A percentile compares a stretch with the other conserved stretches of the same genome.
Conservation (phyloP, 164 flowering plant species). For the Pachysandra terminalis region DNA sequence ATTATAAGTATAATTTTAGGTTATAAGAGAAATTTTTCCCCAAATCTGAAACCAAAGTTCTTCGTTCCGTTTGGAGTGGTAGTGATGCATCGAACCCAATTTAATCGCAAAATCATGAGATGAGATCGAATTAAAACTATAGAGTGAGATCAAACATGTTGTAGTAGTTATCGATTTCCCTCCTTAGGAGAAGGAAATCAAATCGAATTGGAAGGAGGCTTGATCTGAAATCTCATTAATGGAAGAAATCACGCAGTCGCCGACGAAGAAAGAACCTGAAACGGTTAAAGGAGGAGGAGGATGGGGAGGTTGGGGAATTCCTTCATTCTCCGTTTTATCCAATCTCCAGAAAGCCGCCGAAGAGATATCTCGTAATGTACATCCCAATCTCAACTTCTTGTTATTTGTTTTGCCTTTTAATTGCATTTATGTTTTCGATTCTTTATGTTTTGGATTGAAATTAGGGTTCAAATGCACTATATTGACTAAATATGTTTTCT, state of each 20-base stretch:
- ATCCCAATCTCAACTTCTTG: neutral
- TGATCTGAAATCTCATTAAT: neutral
- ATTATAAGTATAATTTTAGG: too few relatives aligned
- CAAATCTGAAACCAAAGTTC: too few relatives aligned
- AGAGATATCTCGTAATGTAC: constrained; percentile 94
- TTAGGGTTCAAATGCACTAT: constrained; percentile 8
- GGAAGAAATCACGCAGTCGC: constrained; percentile 27
- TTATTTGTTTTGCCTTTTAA: neutral
- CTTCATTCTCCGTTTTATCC: constrained; percentile 66
- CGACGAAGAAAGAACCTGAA: constrained; percentile 16
- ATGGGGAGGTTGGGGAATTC: constrained; percentile 97
- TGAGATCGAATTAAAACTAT: too few relatives aligned
- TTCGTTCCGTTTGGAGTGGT: too few relatives aligned
- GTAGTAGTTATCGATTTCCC: too few relatives aligned
- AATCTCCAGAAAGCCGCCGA: constrained; percentile 95
- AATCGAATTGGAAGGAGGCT: too few relatives aligned
- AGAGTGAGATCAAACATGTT: too few relatives aligned
- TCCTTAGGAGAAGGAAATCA: too few relatives aligned
- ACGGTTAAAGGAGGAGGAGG: constrained; percentile 36
- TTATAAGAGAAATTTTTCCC: too few relatives aligned
- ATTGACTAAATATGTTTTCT: neutral
- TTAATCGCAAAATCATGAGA: too few relatives aligned
- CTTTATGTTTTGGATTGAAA: neutral
- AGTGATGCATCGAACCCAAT: too few relatives aligned
- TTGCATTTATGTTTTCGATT: neutral